These are phyloP conservation scores for Astragalus glycyphyllos DNA, from an alignment of 306 rosid genomes.

Conservation along the genomic window DNA sequence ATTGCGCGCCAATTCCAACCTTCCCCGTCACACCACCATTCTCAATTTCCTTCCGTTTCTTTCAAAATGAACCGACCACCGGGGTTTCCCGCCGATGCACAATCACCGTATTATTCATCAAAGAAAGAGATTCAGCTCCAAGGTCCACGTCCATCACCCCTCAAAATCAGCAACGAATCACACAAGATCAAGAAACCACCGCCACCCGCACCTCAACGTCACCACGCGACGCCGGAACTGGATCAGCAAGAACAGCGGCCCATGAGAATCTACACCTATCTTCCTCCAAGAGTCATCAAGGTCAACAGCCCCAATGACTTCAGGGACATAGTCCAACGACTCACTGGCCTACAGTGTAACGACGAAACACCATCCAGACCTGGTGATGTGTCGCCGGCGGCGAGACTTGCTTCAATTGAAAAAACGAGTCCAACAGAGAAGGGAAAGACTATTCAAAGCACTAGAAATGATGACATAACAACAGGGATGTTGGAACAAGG, in stretches of 20 bases:
- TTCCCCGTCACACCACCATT: neutral
- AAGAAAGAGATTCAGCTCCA: conserved; percentile 63
- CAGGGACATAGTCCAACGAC: conserved; percentile 81
- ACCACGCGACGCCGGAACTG: neutral
- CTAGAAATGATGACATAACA: conserved; percentile 17
- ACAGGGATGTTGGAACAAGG: conserved; percentile 44
- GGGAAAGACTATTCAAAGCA: conserved; percentile 24
- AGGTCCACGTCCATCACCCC: conserved; percentile 70
- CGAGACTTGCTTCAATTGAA: conserved; percentile 69
- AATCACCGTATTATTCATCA: conserved; percentile 36
- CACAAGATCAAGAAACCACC: conserved; percentile 74
- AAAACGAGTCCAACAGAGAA: conserved; percentile 57
- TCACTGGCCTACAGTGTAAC: conserved; percentile 59
- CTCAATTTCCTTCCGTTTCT: neutral
- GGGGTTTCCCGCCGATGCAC: conserved; percentile 27
- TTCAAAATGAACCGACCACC: conserved; percentile 49
- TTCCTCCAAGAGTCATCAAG: conserved; percentile 69
- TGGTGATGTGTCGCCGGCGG: conserved; percentile 77
- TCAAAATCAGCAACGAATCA: conserved; percentile 64
- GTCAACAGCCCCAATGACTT: conserved; percentile 49
- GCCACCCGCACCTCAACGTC: conserved; percentile 9
- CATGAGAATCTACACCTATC: conserved; percentile 55
- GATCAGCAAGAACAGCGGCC: conserved; percentile 47
- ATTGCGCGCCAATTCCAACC: neutral
- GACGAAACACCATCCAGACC: conserved; percentile 20